A percentile compares a stretch with the other conserved stretches of the same genome.
phyloP scores from a whole-genome alignment of 2,329 filamentous ascomycete genomes.

The Clarireedia hainanense region DNA sequence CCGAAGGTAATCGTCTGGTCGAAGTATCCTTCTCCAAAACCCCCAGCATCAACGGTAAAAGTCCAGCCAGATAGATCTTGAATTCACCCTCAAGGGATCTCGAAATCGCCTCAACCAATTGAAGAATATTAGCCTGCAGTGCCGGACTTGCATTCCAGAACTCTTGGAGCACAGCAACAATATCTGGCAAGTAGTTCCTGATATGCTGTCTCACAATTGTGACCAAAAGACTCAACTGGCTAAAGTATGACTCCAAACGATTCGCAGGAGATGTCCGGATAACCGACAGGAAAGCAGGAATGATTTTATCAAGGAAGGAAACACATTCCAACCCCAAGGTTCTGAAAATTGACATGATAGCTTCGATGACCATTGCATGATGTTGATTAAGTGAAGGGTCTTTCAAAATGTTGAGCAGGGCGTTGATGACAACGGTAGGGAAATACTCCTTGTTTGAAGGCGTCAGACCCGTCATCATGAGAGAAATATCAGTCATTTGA shows the following conservation, averaged over 20 bases:
- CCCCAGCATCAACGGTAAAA: conserved; percentile 89
- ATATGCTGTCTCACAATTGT: conserved; percentile 96
- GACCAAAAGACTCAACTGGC: conserved; percentile 86
- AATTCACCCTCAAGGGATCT: conserved; percentile 94
- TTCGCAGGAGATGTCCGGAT: conserved; percentile 73
- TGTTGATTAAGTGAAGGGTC: conserved; percentile 85
- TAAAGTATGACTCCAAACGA: conserved; percentile 92
- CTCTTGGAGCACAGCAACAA: conserved; percentile 78
- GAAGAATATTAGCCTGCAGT: conserved; percentile 84
- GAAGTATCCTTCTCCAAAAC: conserved; percentile 82
- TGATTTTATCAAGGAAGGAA: conserved; percentile 85
- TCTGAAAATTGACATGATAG: conserved; percentile 98
- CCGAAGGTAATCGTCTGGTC: conserved; percentile 69
- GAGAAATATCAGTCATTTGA: conserved; percentile 80
- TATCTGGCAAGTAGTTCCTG: conserved; percentile 77
- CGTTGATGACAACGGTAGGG: conserved; percentile 95
- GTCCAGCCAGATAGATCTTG: conserved; percentile 84
- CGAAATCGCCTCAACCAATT: conserved; percentile 87
- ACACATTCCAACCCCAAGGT: conserved; percentile 95
- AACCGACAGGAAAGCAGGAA: conserved; percentile 86
- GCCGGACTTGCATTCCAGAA: conserved; percentile 80
- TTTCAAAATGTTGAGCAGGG: conserved; percentile 83
- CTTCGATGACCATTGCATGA: conserved; percentile 90
- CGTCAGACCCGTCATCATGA: conserved; percentile 96
- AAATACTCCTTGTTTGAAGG: conserved; percentile 98